phyloP scores from a whole-genome alignment of 176 grass and related monocot species.

The Pontederia paniculata region DNA sequence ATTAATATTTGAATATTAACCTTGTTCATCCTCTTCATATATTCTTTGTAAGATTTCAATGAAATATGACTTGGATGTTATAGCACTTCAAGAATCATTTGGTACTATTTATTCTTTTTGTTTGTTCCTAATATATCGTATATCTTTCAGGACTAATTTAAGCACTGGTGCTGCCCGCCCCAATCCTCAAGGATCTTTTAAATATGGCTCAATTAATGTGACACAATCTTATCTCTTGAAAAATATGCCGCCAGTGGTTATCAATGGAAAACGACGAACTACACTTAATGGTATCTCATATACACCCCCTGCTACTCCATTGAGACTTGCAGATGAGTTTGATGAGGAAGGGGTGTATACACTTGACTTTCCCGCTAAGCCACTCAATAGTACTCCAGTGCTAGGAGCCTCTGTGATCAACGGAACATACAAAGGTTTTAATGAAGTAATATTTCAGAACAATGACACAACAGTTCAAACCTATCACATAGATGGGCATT shows the following conservation, averaged over 20 bases:
- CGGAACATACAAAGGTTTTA: slow-evolving; percentile 68
- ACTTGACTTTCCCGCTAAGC: slow-evolving; percentile 70
- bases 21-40: no score
- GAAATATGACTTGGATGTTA: no score
- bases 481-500: slow-evolving; percentile 82
- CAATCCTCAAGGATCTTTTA: slow-evolving; percentile 93
- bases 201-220: slow-evolving; percentile 81
- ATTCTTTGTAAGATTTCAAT: no score
- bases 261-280: slow-evolving; percentile 58
- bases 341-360: slow-evolving; percentile 56
- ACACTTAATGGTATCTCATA: slow-evolving; percentile 75
- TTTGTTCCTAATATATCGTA: neutral
- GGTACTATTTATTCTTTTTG: no score
- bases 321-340: slow-evolving; percentile 69
- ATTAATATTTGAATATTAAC: no score
- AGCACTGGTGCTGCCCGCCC: slow-evolving; percentile 81
- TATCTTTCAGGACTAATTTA: slow-evolving; percentile 57
- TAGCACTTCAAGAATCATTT: no score
- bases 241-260: slow-evolving; percentile 49
- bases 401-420: slow-evolving; percentile 69
- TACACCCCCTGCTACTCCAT: slow-evolving; percentile 52
- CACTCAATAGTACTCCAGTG: slow-evolving; percentile 32
- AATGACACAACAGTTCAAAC: slow-evolving; percentile 76
- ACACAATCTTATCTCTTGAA: slow-evolving; percentile 71
- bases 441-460: slow-evolving; percentile 96